A percentile compares a stretch with the other conserved stretches of the same genome.
phyloP scores from a whole-genome alignment of 2,329 filamentous ascomycete genomes.

The Xylaria sp. region DNA sequence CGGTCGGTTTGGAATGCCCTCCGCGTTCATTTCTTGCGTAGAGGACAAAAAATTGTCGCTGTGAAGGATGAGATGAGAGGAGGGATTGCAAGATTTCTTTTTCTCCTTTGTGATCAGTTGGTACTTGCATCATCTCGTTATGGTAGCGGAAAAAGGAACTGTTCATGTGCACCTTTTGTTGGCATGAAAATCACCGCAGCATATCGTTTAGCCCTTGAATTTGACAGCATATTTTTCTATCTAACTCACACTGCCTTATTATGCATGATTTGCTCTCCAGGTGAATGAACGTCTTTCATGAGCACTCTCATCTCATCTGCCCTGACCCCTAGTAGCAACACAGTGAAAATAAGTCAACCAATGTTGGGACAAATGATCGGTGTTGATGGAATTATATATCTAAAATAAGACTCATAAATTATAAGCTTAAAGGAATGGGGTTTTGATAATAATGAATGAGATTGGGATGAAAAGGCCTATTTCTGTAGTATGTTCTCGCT shows the following conservation, averaged over 20 bases:
- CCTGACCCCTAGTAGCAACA: not conserved
- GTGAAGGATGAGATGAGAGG: not conserved
- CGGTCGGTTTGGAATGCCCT: not conserved
- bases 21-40: too few species aligned
- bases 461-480: slow-evolving; percentile 5
- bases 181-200: slow-evolving; percentile 25
- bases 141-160: slow-evolving; percentile 15
- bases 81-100: not conserved
- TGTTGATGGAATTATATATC: not conserved
- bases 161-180: slow-evolving; percentile 26
- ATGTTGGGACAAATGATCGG: not conserved
- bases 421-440: not conserved
- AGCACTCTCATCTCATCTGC: not conserved
- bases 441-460: not conserved
- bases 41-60: not conserved
- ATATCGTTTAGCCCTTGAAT: slow-evolving; percentile 31
- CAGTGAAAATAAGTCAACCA: not conserved
- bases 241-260: not conserved
- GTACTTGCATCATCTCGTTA: slow-evolving; percentile 28
- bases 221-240: slow-evolving; percentile 16
- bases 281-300: not conserved
- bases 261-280: not conserved
- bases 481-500: not conserved
- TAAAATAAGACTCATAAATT: rapidly evolving
- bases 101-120: slow-evolving; percentile 13